A percentile compares a stretch with the other conserved stretches of the same genome.
Conservation (phyloP, 2,329 filamentous ascomycete species). For the Hypomyces perniciosus region DNA sequence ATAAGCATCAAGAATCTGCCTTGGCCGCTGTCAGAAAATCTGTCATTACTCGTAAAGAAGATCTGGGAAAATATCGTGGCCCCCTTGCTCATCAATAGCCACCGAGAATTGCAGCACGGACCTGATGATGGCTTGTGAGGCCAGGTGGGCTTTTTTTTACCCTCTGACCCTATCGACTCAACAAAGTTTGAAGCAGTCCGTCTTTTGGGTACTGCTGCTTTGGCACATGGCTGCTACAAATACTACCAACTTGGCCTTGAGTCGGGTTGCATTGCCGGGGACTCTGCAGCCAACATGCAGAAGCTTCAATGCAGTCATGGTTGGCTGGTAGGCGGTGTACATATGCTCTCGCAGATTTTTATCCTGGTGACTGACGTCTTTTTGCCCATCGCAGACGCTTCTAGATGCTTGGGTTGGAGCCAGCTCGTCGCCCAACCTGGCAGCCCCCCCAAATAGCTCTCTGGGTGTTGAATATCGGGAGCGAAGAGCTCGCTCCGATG, state of each 20-base stretch:
- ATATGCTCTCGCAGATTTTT: not conserved
- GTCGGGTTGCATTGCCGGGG: constrained; percentile 10
- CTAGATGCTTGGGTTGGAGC: constrained; percentile 9
- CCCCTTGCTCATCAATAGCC: not conserved
- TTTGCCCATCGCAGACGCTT: constrained; percentile 6
- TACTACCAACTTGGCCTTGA: not conserved
- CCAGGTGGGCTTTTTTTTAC: not conserved
- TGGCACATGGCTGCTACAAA: constrained; percentile 2
- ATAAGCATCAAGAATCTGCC: no score
- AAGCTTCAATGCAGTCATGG: constrained; percentile 2
- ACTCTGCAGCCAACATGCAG: constrained; percentile 5
- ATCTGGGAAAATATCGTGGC: not conserved
- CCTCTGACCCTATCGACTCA: not conserved
- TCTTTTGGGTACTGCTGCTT: constrained; percentile 4
- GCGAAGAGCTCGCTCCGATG: not conserved
- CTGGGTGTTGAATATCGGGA: not conserved
- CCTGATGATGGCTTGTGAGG: not conserved
- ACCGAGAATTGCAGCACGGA: constrained; percentile 2
- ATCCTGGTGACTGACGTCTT: constrained; percentile 7
- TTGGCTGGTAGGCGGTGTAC: constrained; percentile 8
- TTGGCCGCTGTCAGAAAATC: no score
- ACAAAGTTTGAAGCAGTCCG: not conserved
- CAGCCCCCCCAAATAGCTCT: not conserved
- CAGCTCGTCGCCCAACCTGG: constrained; percentile 9
- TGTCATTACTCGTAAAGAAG: not conserved